Base-by-base conservation (phyloP, 352 stramenopile genomes). In the Plasmopara viticola region DNA sequence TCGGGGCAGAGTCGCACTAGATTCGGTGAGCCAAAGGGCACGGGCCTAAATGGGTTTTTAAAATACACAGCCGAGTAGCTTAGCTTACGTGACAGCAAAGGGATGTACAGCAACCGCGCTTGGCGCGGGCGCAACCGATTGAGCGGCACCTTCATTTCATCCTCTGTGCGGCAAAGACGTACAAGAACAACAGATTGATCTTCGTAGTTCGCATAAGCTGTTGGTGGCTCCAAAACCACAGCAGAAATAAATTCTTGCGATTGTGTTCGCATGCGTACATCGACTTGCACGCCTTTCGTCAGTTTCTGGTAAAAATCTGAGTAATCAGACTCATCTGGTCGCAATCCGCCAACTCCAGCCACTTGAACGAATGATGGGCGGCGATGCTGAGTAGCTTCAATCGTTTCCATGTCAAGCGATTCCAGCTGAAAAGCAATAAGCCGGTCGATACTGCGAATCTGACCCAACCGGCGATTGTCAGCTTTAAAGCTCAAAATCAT, bases 401-500 rank as follows among this genome's bases (percentile, higher is more conserved):
- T 64, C 14, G 68, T 87, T 35, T 85, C 81, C 2, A 66, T 47
- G 44, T 88, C 70, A 6, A 94, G 63, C 4, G 82, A 67, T 51
- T 92, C 80, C 17, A 94, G 60, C 53, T 94, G 84, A 50, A 92
- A 94, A 17, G 84, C 84, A 48, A 94, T 87, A 9, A 94, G 58
- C 0, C 83, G 74, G 25, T 94, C 84, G 48, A 94, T 90, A 59
- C 82, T 93, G 29, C 84, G 82, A 45, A 94, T 93, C 55, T 92
- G 82, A 13, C 78, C 82, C 18, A 94, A 74, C 13, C 84, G 78
- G 7, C 84, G 82, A 38, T 76, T 91, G 51, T 94, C 84, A 4
- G 84, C 80, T 62, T 94, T 94, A 55, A 92, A 93, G 46, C 82
- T 90, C 53, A 90, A 47, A 47, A 94, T 94, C 72, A 90, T 90